phyloP scores from a whole-genome alignment of 2,329 filamentous ascomycete species.

The Fusarium mexicanum region DNA sequence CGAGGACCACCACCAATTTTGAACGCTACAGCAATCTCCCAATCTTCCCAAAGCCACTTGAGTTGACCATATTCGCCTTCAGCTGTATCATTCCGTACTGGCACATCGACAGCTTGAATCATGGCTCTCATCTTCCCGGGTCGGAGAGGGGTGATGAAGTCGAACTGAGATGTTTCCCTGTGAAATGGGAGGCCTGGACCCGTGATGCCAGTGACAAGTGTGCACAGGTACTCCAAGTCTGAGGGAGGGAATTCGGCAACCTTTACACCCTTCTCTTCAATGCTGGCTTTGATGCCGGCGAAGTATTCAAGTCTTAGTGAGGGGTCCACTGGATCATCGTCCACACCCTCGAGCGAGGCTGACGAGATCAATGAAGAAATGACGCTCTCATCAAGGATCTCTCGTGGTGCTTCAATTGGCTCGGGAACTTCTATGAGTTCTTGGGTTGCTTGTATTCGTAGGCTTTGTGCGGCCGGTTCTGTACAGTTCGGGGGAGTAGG shows the following conservation, averaged over 20 bases:
- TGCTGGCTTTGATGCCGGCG: background rate
- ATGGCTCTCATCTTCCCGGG: accelerated
- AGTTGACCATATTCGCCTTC: background rate
- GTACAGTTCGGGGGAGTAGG: background rate
- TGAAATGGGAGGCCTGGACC: background rate
- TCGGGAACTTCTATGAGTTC: background rate
- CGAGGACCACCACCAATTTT: background rate
- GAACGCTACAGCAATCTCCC: background rate
- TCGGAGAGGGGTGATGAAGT: background rate
- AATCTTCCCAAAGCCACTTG: background rate
- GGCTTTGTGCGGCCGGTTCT: background rate
- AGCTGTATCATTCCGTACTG: accelerated
- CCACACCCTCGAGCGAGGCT: background rate
- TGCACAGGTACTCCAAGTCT: background rate
- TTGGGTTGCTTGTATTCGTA: background rate
- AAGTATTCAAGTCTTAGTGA: background rate
- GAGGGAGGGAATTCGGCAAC: background rate
- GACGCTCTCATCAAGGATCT: accelerated
- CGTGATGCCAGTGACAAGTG: background rate
- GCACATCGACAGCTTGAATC: background rate
- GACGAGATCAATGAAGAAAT: background rate
- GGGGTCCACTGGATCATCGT: background rate
- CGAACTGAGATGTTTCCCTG: background rate
- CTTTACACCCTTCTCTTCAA: accelerated
- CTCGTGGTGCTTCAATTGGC: accelerated